A percentile compares a stretch with the other conserved stretches of the same genome.
Conservation (phyloP, 257 asterid genomes). For the Nicotiana paniculata region DNA sequence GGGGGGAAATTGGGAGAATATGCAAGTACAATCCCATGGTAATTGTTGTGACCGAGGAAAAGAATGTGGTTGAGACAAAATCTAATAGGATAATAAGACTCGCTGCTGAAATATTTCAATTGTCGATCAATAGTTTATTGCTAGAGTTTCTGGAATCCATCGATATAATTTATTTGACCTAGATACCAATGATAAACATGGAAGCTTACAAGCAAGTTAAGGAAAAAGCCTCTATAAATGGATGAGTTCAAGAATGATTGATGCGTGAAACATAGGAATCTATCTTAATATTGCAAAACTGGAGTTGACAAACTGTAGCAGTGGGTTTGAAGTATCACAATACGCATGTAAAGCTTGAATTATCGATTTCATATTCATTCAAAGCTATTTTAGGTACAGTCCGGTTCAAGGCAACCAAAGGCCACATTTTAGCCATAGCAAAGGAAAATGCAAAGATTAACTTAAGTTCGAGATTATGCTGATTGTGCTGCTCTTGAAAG, state of each 20-base stretch:
- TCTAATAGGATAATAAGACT: background rate
- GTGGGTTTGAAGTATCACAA: background rate
- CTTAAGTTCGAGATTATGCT: background rate
- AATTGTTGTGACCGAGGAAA: background rate
- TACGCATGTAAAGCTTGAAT: background rate
- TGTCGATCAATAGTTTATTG: background rate
- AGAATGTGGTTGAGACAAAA: background rate
- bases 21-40: background rate
- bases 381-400: background rate
- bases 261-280: background rate
- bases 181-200: background rate
- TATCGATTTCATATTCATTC: background rate
- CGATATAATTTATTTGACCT: background rate
- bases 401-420: background rate
- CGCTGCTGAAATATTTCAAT: background rate
- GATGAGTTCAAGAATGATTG: background rate
- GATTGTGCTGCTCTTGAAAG: background rate
- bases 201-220: background rate
- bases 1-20: background rate
- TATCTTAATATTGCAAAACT: background rate
- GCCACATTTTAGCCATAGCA: background rate
- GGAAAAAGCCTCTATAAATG: background rate
- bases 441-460: background rate
- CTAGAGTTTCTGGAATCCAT: background rate
- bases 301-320: conserved; percentile 1